Base-by-base conservation (phyloP, 1,139 yeast species). In the Candida labiduridarum region DNA sequence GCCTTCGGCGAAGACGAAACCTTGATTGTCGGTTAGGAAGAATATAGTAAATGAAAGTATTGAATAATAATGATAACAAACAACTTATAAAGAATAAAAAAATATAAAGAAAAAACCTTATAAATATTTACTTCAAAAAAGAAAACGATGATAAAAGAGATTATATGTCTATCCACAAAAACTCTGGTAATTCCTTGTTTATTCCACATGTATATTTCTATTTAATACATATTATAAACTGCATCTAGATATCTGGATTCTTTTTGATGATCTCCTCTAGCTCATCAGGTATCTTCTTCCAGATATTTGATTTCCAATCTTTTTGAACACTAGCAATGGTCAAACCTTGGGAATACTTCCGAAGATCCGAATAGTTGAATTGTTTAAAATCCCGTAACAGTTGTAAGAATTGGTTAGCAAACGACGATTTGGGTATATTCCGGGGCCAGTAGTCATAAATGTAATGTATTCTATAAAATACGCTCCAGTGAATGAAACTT, bases 1-100 rank as follows among this genome's bases (percentile, higher is more conserved):
- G 90, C 85, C 64, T 89, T 95, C 71, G 72, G 84, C 57, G 88
- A 83, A 58, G 89, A 83, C 52, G 89, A 84, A 67, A 85, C 89
- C 60, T 87, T 89, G 72, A 74, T 94, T 63, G 84, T 91, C 67
- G 94, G 81, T 74, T 76, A 73, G 65, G 41, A 34, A 4, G 39
- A 18, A 30, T 8, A 10, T 12, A 12, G 18, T 25, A 34, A 34
- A 25, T 25, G 29, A 41, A 40, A 19, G 25, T 27, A 27, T 34
- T 48, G 36, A 29, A 41, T 38, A 46, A 42, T 41, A 25, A 38
- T 42, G 40, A 41, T 29, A 38, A 45, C 22, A 30, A 45, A 25
- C 10, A 25, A 22, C 4, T 22, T 34, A 38, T n/a, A 47, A 31
- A 12, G 10, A 47, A 30, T 38, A 19, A 25, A n/a, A n/a, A n/a